A percentile compares a stretch with the other conserved stretches of the same genome.
phyloP scores from a whole-genome alignment of 1,284 basidiomycete genomes.

The Vanrija pseudolonga region DNA sequence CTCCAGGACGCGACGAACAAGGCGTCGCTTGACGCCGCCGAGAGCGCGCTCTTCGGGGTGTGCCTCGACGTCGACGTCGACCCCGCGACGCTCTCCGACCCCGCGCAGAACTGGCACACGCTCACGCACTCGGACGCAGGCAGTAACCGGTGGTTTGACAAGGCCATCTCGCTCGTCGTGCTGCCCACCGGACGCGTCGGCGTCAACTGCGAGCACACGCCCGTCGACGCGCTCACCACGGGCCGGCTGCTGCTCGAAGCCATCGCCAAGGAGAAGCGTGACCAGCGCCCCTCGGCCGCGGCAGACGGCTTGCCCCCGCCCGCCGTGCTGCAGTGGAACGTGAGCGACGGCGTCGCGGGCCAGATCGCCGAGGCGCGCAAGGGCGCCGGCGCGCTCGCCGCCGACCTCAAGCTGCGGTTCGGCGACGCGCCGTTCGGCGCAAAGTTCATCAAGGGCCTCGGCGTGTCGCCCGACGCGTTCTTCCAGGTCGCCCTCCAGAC shows the following conservation, averaged over 20 bases:
- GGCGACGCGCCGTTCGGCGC: conserved; percentile 2
- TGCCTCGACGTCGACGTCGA: conserved; percentile 13
- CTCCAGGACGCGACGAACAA: conserved; percentile 2
- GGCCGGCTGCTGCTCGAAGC: conserved; percentile 11
- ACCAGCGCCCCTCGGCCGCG: not conserved
- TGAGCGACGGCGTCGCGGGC: not conserved
- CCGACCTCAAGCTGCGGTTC: conserved; percentile 6
- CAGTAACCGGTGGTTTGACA: conserved; percentile 14
- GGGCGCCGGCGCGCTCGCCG: conserved; percentile 1
- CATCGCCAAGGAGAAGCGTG: conserved; percentile 2
- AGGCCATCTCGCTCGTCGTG: conserved; percentile 14
- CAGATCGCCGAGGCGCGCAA: conserved; percentile 3
- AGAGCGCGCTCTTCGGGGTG: conserved; percentile 9
- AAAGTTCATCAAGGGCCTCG: conserved; percentile 15
- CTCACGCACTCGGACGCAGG: conserved; percentile 6
- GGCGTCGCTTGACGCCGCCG: conserved; percentile 2
- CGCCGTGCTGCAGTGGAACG: conserved; percentile 6
- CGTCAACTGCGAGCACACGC: conserved; percentile 16
- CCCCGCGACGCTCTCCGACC: not conserved
- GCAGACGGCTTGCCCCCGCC: conserved; percentile 3
- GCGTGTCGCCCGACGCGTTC: conserved; percentile 13
- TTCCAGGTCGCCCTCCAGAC: conserved; percentile 16
- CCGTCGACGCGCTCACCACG: conserved; percentile 15
- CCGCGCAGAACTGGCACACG: conserved; percentile 5
- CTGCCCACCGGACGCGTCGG: conserved; percentile 15